These are phyloP conservation scores for Voacanga thouarsii DNA, from an alignment of 257 asterid genomes.

Conservation along the genomic window DNA sequence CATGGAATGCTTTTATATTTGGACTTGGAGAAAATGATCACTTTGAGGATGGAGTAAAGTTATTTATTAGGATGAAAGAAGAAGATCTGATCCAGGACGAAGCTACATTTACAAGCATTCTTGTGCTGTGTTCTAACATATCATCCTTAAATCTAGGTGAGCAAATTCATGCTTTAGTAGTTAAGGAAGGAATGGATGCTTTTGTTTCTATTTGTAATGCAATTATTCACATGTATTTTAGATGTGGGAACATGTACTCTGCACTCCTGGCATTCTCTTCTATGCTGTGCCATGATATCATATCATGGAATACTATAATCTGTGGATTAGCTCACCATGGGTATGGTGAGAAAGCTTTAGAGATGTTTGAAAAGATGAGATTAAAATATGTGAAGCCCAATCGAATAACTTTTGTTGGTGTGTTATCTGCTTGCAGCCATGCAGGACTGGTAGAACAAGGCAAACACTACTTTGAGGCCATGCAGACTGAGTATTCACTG, in stretches of 20 bases:
- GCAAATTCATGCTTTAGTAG: slow-evolving; percentile 50
- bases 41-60: slow-evolving; percentile 45
- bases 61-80: slow-evolving; percentile 51
- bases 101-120: slow-evolving; percentile 58
- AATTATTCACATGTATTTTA: slow-evolving; percentile 51
- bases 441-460: slow-evolving; percentile 56
- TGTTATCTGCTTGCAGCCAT: slow-evolving; percentile 64
- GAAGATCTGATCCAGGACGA: slow-evolving; percentile 36
- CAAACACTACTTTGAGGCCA: slow-evolving; percentile 36
- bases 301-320: slow-evolving; percentile 66
- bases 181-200: slow-evolving; percentile 45
- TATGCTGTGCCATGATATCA: slow-evolving; percentile 40
- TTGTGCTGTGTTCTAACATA: slow-evolving; percentile 49
- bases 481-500: slow-evolving; percentile 44
- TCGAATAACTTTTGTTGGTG: slow-evolving; percentile 54
- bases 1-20: slow-evolving; percentile 53
- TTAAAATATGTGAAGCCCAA: slow-evolving; percentile 43
- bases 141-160: slow-evolving; percentile 62
- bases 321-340: slow-evolving; percentile 70
- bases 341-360: slow-evolving; percentile 43
- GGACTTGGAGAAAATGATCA: slow-evolving; percentile 56
- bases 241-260: slow-evolving; percentile 54
- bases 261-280: slow-evolving; percentile 42
- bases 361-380: slow-evolving; percentile 51
- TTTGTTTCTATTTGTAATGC: slow-evolving; percentile 48